Conservation (phyloP, 108 stramenopile species). For the Nannochloropsis gaditana region DNA sequence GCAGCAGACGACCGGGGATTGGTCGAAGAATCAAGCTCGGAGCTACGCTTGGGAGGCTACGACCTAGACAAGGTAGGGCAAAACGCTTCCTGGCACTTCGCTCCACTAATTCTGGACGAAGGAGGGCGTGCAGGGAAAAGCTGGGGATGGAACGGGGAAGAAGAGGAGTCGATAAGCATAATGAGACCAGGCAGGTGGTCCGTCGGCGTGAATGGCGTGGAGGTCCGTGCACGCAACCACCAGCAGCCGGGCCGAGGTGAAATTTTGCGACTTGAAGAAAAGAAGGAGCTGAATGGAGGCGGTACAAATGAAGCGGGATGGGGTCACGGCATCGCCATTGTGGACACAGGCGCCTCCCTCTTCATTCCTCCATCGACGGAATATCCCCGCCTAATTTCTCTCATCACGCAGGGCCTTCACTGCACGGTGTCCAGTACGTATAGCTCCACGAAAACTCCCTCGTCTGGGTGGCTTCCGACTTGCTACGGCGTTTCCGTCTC, state of each 20-base stretch:
- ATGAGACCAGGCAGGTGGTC: neutral
- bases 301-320: neutral
- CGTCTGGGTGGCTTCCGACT: constrained; percentile 5
- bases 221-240: neutral
- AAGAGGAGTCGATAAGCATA: neutral
- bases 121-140: neutral
- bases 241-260: neutral
- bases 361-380: neutral
- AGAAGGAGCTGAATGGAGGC: neutral
- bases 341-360: neutral
- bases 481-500: constrained; percentile 32
- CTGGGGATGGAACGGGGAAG: neutral
- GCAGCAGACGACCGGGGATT: constrained; percentile 19
- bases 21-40: neutral
- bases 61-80: neutral
- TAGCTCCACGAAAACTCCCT: neutral
- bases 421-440: neutral
- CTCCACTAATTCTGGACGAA: neutral
- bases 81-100: neutral
- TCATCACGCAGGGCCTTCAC: neutral
- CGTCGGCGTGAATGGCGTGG: neutral
- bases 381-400: neutral
- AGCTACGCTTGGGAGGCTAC: neutral
- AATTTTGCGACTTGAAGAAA: neutral
- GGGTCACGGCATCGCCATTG: neutral